These are phyloP conservation scores for Wickerhamiella slavikovae DNA, from an alignment of 805 yeast species.

Conservation along the genomic window DNA sequence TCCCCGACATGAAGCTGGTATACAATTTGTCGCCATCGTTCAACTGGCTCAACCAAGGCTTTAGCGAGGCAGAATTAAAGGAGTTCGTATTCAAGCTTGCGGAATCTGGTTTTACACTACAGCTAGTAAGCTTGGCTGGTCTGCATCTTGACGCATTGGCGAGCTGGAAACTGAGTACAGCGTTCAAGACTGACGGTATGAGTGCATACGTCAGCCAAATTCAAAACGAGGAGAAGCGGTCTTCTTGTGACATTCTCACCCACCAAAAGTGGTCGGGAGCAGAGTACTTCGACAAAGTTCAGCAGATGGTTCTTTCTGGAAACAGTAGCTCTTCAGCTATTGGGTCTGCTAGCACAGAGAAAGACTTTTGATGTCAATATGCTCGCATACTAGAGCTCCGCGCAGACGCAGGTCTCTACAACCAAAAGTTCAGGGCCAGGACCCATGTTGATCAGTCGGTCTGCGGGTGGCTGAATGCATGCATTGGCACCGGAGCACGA, in stretches of 20 bases:
- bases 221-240: conserved; percentile 26
- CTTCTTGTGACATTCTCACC: conserved; percentile 31
- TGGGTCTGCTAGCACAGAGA: conserved; percentile 26
- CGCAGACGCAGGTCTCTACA: background rate
- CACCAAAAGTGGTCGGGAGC: conserved; percentile 49
- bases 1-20: conserved; percentile 35
- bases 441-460: background rate
- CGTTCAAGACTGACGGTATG: conserved; percentile 35
- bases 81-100: conserved; percentile 34
- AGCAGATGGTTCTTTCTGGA: conserved; percentile 25
- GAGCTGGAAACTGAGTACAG: conserved; percentile 29
- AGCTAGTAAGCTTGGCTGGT: conserved; percentile 41
- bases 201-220: conserved; percentile 33
- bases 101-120: conserved; percentile 34
- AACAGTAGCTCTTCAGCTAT: conserved; percentile 24
- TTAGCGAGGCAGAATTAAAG: conserved; percentile 24
- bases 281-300: conserved; percentile 28
- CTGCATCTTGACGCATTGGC: conserved; percentile 32
- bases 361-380: conserved; percentile 5
- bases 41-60: conserved; percentile 41
- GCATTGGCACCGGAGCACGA: no score
- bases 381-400: background rate
- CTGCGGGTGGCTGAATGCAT: background rate
- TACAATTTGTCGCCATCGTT: conserved; percentile 41
- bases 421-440: background rate